phyloP scores from a whole-genome alignment of 257 asterid species.

The Gynochthodes officinalis region DNA sequence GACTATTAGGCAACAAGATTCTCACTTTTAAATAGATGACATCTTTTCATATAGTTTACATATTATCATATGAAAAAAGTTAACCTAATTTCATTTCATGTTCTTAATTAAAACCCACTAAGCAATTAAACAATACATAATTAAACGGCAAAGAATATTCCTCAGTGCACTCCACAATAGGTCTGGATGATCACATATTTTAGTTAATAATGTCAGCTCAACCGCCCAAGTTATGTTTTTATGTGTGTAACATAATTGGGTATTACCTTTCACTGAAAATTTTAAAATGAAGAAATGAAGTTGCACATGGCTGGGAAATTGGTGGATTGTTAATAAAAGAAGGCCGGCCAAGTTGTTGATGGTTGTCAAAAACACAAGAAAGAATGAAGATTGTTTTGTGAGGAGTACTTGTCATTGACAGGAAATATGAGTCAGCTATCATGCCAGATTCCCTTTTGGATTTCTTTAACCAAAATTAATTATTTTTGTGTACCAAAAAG shows the following conservation, averaged over 20 bases:
- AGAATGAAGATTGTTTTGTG: neutral
- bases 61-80: too few species aligned
- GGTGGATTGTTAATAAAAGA: neutral
- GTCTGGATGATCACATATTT: neutral
- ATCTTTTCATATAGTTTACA: too few species aligned
- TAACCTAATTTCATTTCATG: too few species aligned
- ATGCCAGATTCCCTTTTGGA: neutral
- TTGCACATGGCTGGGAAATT: conserved; percentile 3
- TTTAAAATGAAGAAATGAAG: too few species aligned
- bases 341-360: neutral
- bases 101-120: neutral
- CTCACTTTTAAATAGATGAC: too few species aligned
- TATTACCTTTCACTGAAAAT: neutral
- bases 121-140: neutral
- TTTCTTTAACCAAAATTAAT: neutral
- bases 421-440: neutral
- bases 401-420: neutral
- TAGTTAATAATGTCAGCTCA: neutral
- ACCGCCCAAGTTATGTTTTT: neutral
- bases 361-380: conserved; percentile 6
- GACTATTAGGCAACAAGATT: too few species aligned
- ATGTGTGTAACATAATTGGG: neutral
- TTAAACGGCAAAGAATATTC: conserved; percentile 1
- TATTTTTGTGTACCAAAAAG: too few species aligned
- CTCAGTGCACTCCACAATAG: neutral